Base-by-base conservation (phyloP, 2,329 filamentous ascomycete genomes). In the Herpotrichia juniperi region DNA sequence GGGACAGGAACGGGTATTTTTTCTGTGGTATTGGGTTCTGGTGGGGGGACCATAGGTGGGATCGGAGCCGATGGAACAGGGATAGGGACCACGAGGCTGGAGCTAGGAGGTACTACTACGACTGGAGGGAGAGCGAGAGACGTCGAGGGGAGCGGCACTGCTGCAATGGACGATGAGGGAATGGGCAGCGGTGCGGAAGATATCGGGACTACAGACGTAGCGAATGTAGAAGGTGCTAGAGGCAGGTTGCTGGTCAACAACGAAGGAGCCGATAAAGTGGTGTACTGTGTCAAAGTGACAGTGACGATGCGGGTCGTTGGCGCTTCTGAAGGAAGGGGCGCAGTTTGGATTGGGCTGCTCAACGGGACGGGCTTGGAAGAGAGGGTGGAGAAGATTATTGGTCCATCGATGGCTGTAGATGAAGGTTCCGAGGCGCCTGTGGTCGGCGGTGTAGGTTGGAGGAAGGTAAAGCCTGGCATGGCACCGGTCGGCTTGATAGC, bases 271-370 rank as follows among this genome's bases (percentile, higher is more conserved):
- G 49, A 39, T 42, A 69, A 53, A 4, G 68, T 72, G 2, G 69
- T 71, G 52, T 64, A 71, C 17, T 64, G 55, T 3, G 69, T 72
- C 24, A 70, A 49, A 4, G 67, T 66, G 3, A 69, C 57, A 12
- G 71, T 62, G n/a, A 66, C 64, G 16, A 67, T 67, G 1, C 62
- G 45, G 6, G 56, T 39, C 19, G 53, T 45, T 8, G 47, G 46
- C 22, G 3, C 43, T 30, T 46, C 53, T 11, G 63, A 42, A 28
- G 59, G 51, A 7, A 62, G 46, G 11, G 46, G 37, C n/a, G n/a
- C 16, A 39, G 26, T 21, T 30, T 2, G 4, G 40, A 10, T 19
- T 28, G 40, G 4, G 26, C 26, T 43, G 40, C 40, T 21, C 30
- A 14, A 4, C 22, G 10, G 26, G 40, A 25, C 11, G 22, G n/a